A percentile compares a stretch with the other conserved stretches of the same genome.
Evolutionary conservation across 2,329 filamentous ascomycete genomes (phyloP).

Genomic region (Colletotrichum euphorbiae): DNA sequence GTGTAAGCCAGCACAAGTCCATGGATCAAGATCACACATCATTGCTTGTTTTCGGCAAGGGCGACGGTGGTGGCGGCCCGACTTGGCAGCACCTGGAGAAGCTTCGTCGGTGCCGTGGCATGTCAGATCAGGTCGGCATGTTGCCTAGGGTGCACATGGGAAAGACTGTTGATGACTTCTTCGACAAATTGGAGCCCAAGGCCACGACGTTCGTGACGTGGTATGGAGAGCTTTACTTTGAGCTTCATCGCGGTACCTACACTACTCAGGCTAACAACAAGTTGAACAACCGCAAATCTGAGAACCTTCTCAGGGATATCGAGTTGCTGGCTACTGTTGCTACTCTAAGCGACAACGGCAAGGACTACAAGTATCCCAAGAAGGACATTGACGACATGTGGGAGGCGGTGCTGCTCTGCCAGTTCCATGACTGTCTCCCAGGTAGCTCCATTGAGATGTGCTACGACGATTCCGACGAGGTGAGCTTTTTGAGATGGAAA

Average conservation of each 20-base stretch:
- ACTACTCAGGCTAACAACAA: slow-evolving; percentile 99
- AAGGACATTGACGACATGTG: slow-evolving; percentile 95
- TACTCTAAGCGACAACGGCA: slow-evolving; percentile 72
- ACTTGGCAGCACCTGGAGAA: slow-evolving; percentile 96
- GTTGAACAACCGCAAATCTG: slow-evolving; percentile 87
- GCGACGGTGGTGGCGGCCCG: slow-evolving; percentile 94
- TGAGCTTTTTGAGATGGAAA: slow-evolving; percentile 47
- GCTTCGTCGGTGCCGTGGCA: slow-evolving; percentile 88
- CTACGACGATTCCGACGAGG: slow-evolving; percentile 92
- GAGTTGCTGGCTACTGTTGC: slow-evolving; percentile 90
- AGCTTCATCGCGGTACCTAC: slow-evolving; percentile 96
- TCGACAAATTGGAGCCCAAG: slow-evolving; percentile 85
- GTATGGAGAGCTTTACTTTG: slow-evolving; percentile 98
- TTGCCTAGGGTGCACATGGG: slow-evolving; percentile 92
- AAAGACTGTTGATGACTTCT: slow-evolving; percentile 93
- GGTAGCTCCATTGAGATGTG: slow-evolving; percentile 98
- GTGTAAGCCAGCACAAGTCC: slow-evolving; percentile 92
- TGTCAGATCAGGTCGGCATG: slow-evolving; percentile 86
- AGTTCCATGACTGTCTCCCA: slow-evolving; percentile 97
- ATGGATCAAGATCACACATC: slow-evolving; percentile 93
- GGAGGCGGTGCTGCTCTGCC: slow-evolving; percentile 90
- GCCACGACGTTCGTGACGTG: slow-evolving; percentile 86
- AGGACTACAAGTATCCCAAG: slow-evolving; percentile 89
- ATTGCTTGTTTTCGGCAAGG: slow-evolving; percentile 93
- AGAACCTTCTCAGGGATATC: slow-evolving; percentile 86